These are phyloP conservation scores for Orbilia blumenaviensis DNA, from an alignment of 2,329 filamentous ascomycete species.

Conservation along the genomic window DNA sequence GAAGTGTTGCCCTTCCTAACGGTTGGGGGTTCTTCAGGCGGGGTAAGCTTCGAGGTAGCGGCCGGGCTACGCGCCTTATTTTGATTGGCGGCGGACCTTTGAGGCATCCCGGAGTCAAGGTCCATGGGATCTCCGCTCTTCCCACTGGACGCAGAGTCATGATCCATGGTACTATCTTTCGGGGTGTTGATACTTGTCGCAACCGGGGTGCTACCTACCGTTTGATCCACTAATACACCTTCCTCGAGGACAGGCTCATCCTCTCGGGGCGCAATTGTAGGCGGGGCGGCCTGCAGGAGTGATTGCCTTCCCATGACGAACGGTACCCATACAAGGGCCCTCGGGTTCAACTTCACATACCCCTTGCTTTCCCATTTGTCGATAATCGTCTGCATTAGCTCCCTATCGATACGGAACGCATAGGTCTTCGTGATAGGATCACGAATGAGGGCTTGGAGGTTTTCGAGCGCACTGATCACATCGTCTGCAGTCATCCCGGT, in stretches of 20 bases:
- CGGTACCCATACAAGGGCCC: conserved; percentile 89
- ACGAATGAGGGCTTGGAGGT: conserved; percentile 84
- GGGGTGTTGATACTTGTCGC: conserved; percentile 48
- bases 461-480: conserved; percentile 91
- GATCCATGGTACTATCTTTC: conserved; percentile 43
- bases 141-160: conserved; percentile 26
- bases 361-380: conserved; percentile 87
- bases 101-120: conserved; percentile 38
- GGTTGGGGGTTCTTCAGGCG: conserved; percentile 34
- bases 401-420: conserved; percentile 84
- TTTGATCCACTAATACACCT: conserved; percentile 63
- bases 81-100: neutral
- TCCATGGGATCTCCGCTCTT: conserved; percentile 50
- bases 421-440: conserved; percentile 90
- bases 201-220: conserved; percentile 60
- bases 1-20: conserved; percentile 37
- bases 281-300: conserved; percentile 77
- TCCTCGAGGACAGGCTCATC: conserved; percentile 66
- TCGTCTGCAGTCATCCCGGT: conserved; percentile 97
- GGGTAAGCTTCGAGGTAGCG: conserved; percentile 26
- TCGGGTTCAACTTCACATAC: conserved; percentile 83
- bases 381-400: conserved; percentile 87
- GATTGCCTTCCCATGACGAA: conserved; percentile 85
- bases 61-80: conserved; percentile 31
- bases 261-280: conserved; percentile 86